These are phyloP conservation scores for Corylus americana DNA, from an alignment of 306 rosid species.

Conservation along the genomic window DNA sequence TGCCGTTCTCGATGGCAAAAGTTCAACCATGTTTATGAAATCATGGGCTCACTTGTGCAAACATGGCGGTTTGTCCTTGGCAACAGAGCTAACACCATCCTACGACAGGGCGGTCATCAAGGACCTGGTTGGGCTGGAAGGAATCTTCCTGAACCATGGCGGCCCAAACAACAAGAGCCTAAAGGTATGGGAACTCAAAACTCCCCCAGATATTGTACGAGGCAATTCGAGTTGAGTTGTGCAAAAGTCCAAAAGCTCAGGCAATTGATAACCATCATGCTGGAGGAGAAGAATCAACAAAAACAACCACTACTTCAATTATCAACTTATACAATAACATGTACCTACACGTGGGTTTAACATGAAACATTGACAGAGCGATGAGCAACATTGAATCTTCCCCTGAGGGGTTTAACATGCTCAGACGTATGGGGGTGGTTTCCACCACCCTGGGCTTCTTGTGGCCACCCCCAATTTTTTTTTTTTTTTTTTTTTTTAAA, in stretches of 20 bases:
- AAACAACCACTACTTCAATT: conserved; percentile 5
- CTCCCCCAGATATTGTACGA: conserved; percentile 22
- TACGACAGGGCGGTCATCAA: conserved; percentile 38
- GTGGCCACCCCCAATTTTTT: no score
- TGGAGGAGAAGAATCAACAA: conserved; percentile 8
- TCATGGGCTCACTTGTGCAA: conserved; percentile 51
- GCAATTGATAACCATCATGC: conserved; percentile 10
- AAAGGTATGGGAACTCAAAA: conserved; percentile 21
- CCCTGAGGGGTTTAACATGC: no score
- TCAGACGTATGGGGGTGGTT: no score
- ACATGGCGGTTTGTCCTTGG: not conserved
- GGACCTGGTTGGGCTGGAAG: conserved; percentile 26
- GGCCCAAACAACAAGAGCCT: conserved; percentile 32
- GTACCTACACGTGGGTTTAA: conserved; percentile 31
- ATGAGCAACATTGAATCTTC: no score
- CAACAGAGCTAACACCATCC: conserved; percentile 39
- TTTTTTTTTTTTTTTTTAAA: no score
- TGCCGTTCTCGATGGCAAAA: conserved; percentile 51
- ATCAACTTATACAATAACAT: conserved; percentile 34
- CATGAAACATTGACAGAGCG: no score
- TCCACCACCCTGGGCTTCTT: no score
- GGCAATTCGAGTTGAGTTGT: conserved; percentile 36
- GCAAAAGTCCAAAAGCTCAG: conserved; percentile 29
- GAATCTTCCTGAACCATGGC: not conserved
- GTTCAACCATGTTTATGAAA: conserved; percentile 46